These are phyloP conservation scores for Eucalyptus erythrocorys DNA, from an alignment of 345 rosid species.

Conservation along the genomic window DNA sequence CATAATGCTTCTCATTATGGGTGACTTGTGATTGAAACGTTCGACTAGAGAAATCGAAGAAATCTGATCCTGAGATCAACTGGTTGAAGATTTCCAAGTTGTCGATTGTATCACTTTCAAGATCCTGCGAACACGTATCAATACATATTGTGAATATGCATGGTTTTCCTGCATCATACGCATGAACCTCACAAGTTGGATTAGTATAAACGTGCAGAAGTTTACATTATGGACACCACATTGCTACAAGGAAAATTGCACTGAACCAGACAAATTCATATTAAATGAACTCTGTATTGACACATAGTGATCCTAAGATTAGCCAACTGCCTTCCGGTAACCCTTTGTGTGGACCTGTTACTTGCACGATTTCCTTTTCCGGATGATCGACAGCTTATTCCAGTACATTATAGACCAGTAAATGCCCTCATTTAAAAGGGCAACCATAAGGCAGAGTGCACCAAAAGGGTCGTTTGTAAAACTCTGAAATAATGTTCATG, in stretches of 20 bases:
- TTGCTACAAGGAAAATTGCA: neutral
- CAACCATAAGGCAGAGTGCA: neutral
- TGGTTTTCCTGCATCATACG: neutral
- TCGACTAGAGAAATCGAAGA: neutral
- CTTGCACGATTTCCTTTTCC: neutral
- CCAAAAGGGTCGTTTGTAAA: neutral
- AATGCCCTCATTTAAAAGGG: neutral
- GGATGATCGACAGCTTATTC: neutral
- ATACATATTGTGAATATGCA: neutral
- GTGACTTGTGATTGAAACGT: neutral
- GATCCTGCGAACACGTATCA: neutral
- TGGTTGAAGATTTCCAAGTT: neutral
- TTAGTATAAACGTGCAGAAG: neutral
- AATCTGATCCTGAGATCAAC: neutral
- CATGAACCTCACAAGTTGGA: neutral
- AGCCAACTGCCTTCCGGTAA: neutral
- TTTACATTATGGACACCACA: neutral
- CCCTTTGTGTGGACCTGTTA: neutral
- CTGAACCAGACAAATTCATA: neutral
- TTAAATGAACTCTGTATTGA: neutral
- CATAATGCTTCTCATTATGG: neutral
- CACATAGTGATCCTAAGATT: neutral
- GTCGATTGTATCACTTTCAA: neutral
- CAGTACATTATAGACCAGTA: neutral
- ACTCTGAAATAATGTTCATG: neutral